phyloP scores from a whole-genome alignment of 805 yeast species.

The Vanderwaltozyma polyspora region DNA sequence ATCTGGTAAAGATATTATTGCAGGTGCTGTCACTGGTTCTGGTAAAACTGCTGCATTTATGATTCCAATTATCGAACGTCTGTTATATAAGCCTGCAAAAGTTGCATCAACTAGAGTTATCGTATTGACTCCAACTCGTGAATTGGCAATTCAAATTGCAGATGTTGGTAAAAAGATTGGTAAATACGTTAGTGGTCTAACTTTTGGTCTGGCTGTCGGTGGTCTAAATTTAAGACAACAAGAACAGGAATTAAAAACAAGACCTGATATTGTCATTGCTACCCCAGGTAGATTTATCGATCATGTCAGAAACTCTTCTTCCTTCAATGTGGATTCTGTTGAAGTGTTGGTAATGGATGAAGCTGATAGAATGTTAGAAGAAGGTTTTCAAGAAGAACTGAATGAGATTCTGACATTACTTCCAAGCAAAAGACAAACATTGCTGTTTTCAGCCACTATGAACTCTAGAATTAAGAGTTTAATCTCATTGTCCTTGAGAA shows the following conservation, averaged over 20 bases:
- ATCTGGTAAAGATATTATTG: conserved; percentile 91
- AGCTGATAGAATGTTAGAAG: conserved; percentile 98
- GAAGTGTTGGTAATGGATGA: conserved; percentile 93
- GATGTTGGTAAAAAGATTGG: conserved; percentile 87
- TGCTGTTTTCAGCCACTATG: conserved; percentile 96
- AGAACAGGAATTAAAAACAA: conserved; percentile 80
- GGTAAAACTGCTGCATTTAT: conserved; percentile 99
- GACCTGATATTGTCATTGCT: conserved; percentile 95
- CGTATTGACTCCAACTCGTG: conserved; percentile 93
- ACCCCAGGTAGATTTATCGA: conserved; percentile 99
- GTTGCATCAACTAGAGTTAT: conserved; percentile 83
- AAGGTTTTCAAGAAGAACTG: conserved; percentile 93
- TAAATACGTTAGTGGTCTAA: conserved; percentile 58
- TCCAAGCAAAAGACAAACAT: conserved; percentile 86
- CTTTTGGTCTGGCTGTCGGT: conserved; percentile 96
- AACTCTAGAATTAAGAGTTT: conserved; percentile 82
- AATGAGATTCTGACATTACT: conserved; percentile 79
- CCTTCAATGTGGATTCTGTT: conserved; percentile 80
- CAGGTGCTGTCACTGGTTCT: conserved; percentile 99
- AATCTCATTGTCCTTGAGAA: conserved; percentile 75
- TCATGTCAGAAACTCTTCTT: conserved; percentile 89
- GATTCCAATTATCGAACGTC: conserved; percentile 90
- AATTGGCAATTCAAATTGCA: conserved; percentile 88
- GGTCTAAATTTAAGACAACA: conserved; percentile 92
- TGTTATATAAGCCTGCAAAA: conserved; percentile 78